These are phyloP conservation scores for Dictyophora rubrovolvata DNA, from an alignment of 768 basidiomycete genomes.

Conservation along the genomic window DNA sequence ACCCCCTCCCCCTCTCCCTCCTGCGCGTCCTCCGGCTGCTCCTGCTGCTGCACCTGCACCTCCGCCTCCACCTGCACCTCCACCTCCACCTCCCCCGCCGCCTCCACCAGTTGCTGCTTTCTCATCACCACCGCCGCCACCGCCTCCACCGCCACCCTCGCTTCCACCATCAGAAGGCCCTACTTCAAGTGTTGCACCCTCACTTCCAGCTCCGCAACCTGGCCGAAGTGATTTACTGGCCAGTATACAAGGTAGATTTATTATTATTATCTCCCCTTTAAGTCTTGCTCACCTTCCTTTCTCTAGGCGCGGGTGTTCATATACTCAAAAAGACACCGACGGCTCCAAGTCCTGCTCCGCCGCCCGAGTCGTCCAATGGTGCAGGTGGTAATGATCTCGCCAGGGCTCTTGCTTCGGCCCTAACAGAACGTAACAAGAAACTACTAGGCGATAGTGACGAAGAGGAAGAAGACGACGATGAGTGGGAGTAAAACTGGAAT, in stretches of 20 bases:
- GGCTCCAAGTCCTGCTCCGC: slow-evolving; percentile 21
- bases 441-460: slow-evolving; percentile 80
- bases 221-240: slow-evolving; percentile 61
- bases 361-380: slow-evolving; percentile 22
- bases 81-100: slow-evolving; percentile 23
- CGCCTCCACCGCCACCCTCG: slow-evolving; percentile 40
- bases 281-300: neutral
- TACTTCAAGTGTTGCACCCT: slow-evolving; percentile 20
- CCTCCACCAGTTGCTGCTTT: slow-evolving; percentile 9
- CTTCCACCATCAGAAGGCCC: slow-evolving; percentile 28
- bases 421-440: slow-evolving; percentile 76
- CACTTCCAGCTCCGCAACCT: slow-evolving; percentile 41
- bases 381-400: slow-evolving; percentile 67
- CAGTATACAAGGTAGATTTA: slow-evolving; percentile 52
- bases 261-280: neutral
- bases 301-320: slow-evolving; percentile 50
- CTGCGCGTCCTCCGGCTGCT: slow-evolving; percentile 32
- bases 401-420: slow-evolving; percentile 70
- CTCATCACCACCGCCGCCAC: slow-evolving; percentile 10
- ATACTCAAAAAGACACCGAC: slow-evolving; percentile 47
- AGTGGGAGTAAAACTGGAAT: slow-evolving; percentile 15
- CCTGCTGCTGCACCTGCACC: no score
- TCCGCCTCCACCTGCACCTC: slow-evolving; percentile 19
- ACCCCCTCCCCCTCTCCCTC: slow-evolving; percentile 24
- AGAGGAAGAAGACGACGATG: slow-evolving; percentile 64